Percentiles rank a stretch among this genome's conserved stretches.
phyloP scores from a whole-genome alignment of 1,284 basidiomycete genomes.

The Boletellus deceptivus region DNA sequence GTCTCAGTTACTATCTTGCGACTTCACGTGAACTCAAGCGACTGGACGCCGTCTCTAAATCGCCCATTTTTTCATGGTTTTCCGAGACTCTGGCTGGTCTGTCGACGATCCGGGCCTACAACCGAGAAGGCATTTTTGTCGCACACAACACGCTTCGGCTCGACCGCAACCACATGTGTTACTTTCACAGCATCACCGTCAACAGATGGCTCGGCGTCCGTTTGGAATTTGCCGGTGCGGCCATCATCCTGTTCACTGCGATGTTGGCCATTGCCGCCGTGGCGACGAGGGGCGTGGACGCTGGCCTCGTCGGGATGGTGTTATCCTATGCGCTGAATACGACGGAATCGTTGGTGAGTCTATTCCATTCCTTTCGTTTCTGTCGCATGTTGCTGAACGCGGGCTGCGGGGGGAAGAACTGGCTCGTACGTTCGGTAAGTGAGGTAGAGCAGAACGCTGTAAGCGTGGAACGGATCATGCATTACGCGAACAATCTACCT shows the following conservation, averaged over 20 bases:
- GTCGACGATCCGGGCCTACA: slow-evolving; percentile 84
- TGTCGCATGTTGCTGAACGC: slow-evolving; percentile 4
- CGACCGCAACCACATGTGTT: slow-evolving; percentile 81
- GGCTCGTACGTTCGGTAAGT: slow-evolving; percentile 86
- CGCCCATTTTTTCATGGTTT: slow-evolving; percentile 90
- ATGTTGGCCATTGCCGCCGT: slow-evolving; percentile 69
- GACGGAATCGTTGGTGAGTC: slow-evolving; percentile 65
- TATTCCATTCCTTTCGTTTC: too few relatives aligned
- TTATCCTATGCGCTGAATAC: slow-evolving; percentile 84
- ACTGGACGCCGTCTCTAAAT: slow-evolving; percentile 85
- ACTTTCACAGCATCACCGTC: slow-evolving; percentile 67
- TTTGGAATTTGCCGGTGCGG: slow-evolving; percentile 80
- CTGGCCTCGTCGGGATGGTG: slow-evolving; percentile 89
- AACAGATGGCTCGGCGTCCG: slow-evolving; percentile 82
- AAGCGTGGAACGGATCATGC: slow-evolving; percentile 76
- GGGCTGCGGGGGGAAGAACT: slow-evolving; percentile 53
- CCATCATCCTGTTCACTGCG: slow-evolving; percentile 79
- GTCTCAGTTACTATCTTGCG: slow-evolving; percentile 78
- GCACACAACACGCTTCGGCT: slow-evolving; percentile 77
- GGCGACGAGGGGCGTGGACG: slow-evolving; percentile 74
- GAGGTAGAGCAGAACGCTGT: slow-evolving; percentile 96
- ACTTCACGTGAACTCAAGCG: slow-evolving; percentile 92
- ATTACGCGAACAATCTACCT: slow-evolving; percentile 68
- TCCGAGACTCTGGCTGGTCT: slow-evolving; percentile 84
- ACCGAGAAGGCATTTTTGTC: slow-evolving; percentile 72